These are phyloP conservation scores for Botryotinia globosa DNA, from an alignment of 2,329 filamentous ascomycete genomes.

Conservation along the genomic window DNA sequence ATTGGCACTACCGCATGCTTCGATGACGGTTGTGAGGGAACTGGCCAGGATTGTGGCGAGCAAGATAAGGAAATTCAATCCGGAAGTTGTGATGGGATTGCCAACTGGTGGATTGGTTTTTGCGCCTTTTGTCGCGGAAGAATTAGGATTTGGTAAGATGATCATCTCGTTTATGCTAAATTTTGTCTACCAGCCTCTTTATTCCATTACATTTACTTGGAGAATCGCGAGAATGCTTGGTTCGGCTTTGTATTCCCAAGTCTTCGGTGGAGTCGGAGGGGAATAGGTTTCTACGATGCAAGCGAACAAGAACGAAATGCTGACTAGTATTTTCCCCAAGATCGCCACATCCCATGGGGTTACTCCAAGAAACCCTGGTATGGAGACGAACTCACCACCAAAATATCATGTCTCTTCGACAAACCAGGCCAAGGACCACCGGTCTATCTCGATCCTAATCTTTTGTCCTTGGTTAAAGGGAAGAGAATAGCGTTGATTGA, in stretches of 20 bases:
- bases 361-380: slow-evolving; percentile 10
- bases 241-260: too few species aligned
- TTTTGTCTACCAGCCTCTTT: not conserved
- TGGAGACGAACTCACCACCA: not conserved
- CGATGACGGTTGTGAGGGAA: slow-evolving; percentile 3
- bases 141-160: slow-evolving; percentile 4
- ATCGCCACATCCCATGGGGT: slow-evolving; percentile 2
- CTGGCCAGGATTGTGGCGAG: not conserved
- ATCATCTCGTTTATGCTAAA: not conserved
- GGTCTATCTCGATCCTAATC: slow-evolving; percentile 9
- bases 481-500: slow-evolving; percentile 12
- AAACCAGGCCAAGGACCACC: not conserved
- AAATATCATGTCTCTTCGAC: not conserved
- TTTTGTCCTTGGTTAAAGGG: not conserved
- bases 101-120: slow-evolving; percentile 8
- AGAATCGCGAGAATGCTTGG: not conserved
- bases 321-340: not conserved
- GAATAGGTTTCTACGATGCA: too few species aligned
- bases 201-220: not conserved
- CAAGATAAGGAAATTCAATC: not conserved
- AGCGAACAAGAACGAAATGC: not conserved
- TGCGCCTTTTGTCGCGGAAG: slow-evolving; percentile 8
- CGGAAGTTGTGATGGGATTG: slow-evolving; percentile 1
- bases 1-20: slow-evolving; percentile 6
- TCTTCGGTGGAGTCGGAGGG: not conserved